Base-by-base conservation (phyloP, 2,329 filamentous ascomycete genomes). In the Diplodia mutila region DNA sequence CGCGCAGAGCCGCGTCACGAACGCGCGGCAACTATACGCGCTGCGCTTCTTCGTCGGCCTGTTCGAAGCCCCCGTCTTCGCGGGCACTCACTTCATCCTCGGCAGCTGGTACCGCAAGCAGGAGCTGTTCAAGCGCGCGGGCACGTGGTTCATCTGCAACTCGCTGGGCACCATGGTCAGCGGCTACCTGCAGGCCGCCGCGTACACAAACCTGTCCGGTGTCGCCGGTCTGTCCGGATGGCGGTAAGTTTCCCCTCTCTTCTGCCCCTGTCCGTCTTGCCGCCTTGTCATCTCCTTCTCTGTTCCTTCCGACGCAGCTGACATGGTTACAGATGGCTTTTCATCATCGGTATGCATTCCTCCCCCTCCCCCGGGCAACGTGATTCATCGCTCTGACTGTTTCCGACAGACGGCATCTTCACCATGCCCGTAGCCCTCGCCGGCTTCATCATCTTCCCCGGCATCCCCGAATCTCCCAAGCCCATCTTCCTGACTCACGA, bases 161-260 rank as follows among this genome's bases (percentile, higher is more conserved):
- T 83, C 82, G 4, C 78, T 86, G 0, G 85, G 84, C 0, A 77
- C 79, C n/a, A 86, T 87, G 82, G 83, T 87, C 57, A 84, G 83
- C n/a, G 85, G 85, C 1, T 87, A 86, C 67, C 77, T 87, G 0
- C 85, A 86, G 75, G 82, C 85, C 0, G 85, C 83, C 0, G 83
- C 83, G 0, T 85, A 86, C 72, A 82, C 81, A 23, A 83, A 83
- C 32, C 77, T 87, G 0, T 83, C 84, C 21, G 85, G 85, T 0
- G 76, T 82, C 0, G 73, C 74, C 12, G 85, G 85, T 0, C 81
- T 83, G 72, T 76, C 81, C 0, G 85, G 85, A 0, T 86, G 83
- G 84, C 37, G 65, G 65, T 53, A 21, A 61, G 65, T 23, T 11
- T 48, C 4, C 3, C 16, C 14, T 12, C n/a, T 3, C 23, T 11